Conservation (phyloP, 2,329 filamentous ascomycete genomes). For the Calonectria hawksworthii region DNA sequence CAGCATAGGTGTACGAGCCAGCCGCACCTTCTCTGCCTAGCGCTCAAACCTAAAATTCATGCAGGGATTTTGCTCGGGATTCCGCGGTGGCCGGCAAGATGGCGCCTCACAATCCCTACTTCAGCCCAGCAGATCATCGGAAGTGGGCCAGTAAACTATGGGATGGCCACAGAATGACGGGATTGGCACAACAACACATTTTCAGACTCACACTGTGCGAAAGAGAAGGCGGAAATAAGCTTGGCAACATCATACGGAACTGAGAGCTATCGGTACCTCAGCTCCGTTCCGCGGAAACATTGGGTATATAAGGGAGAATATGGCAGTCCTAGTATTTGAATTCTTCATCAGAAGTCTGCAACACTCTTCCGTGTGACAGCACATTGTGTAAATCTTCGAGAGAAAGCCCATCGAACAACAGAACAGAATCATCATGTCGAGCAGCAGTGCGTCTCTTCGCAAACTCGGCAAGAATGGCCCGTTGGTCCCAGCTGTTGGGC, state of each 20-base stretch:
- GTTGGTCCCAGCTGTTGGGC: conserved; percentile 61
- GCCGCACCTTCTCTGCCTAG: not conserved
- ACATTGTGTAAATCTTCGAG: not conserved
- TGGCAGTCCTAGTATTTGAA: not conserved
- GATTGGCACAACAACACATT: not conserved
- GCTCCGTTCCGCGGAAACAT: not conserved
- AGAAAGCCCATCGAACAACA: not conserved
- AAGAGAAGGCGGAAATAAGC: not conserved
- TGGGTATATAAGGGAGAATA: not conserved
- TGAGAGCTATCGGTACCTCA: too few relatives aligned
- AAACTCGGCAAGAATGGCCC: conserved; percentile 64
- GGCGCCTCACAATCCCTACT: not conserved
- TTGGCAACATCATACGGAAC: not conserved
- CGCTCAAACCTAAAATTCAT: not conserved
- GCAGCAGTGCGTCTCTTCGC: not conserved
- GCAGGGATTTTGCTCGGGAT: not conserved
- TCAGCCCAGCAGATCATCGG: not conserved
- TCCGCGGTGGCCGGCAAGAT: not conserved
- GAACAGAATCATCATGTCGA: not conserved
- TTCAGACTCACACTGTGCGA: not conserved
- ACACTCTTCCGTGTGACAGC: not conserved
- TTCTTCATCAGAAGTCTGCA: not conserved
- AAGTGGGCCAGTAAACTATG: not conserved
- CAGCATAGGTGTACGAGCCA: not conserved
- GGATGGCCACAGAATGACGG: not conserved